Evolutionary conservation across 164 flowering plant species (phyloP), one percentile per base, ranked within the genome.

Genomic region (Dillenia suffruticosa): DNA sequence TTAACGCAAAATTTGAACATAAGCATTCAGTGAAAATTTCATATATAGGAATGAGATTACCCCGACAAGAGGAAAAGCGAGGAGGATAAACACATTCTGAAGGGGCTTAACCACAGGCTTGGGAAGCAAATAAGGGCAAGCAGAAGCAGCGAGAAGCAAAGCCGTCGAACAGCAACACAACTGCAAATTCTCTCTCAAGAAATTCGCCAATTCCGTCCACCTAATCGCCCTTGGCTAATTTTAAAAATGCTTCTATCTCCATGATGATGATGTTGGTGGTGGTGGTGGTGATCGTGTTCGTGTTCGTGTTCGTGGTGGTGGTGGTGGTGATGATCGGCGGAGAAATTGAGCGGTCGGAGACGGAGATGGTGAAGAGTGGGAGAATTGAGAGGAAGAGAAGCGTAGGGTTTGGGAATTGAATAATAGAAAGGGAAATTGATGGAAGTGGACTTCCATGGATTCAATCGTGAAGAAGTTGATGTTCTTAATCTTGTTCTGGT

Each of bases 21-120:
- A 32, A 32, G 40, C 40, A 32, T 32, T 4, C 6, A 32, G 5
- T 32, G 40, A 4, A 32, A 32, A 32, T 32, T 4, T 26, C 5
- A 4, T 6, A 32, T 32, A 32, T 32, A 48, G 46, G 10, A 62
- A 15, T 9, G 51, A 50, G 10, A 65, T 45, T 78, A 94, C 99
- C 77, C 97, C 99, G 47, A 94, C 99, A 9, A 91, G 85, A 56
- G 97, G 97, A 62, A 94, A 94, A 5, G 88, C 96, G 17, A 82
- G 26, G 46, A 73, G 47, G 63, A 85, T 77, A 64, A 86, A 62
- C 8, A 72, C 68, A 32, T 82, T 84, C 73, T 89, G 99, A 7
- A 88, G 32, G 63, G 76, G 79, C 82, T 81, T 87, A 49, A 62
- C 81, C 0, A 63, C 70, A 0, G 83, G 72, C 56, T 73, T 84